phyloP scores from a whole-genome alignment of 768 basidiomycete species.

The Boletus sp. region DNA sequence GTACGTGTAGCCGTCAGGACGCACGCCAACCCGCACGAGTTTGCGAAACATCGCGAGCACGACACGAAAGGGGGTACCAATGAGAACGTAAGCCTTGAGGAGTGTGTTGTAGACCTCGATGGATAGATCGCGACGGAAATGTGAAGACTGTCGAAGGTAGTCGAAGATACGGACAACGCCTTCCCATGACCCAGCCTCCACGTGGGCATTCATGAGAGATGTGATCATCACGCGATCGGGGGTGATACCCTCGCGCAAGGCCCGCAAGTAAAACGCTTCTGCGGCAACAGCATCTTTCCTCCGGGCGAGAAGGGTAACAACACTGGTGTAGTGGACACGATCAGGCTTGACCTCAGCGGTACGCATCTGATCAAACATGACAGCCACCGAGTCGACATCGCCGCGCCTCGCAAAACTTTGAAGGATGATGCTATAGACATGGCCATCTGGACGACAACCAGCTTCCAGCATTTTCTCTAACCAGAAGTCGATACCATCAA shows the following conservation, averaged over 20 bases:
- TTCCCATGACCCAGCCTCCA: constrained; percentile 75
- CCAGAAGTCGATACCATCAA: constrained; percentile 51
- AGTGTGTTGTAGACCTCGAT: constrained; percentile 73
- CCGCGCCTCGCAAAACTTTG: constrained; percentile 51
- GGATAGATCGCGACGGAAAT: constrained; percentile 40
- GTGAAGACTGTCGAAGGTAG: constrained; percentile 42
- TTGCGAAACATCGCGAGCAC: constrained; percentile 61
- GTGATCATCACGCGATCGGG: constrained; percentile 67
- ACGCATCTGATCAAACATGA: constrained; percentile 62
- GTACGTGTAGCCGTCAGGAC: constrained; percentile 64
- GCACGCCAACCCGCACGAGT: constrained; percentile 46
- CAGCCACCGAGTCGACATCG: constrained; percentile 49
- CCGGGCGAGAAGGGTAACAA: constrained; percentile 64
- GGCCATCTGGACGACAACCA: constrained; percentile 50
- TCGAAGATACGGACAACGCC: constrained; percentile 71
- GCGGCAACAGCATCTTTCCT: constrained; percentile 62
- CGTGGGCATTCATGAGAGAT: constrained; percentile 78
- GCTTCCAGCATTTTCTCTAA: constrained; percentile 47
- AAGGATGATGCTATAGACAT: constrained; percentile 60
- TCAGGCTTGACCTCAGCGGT: constrained; percentile 44
- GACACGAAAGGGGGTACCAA: constrained; percentile 70
- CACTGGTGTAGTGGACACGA: constrained; percentile 55
- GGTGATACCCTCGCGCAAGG: constrained; percentile 54
- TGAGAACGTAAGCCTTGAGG: constrained; percentile 77
- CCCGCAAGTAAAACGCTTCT: constrained; percentile 62